These are phyloP conservation scores for Trametes villosa DNA, from an alignment of 768 basidiomycete species.

Conservation along the genomic window DNA sequence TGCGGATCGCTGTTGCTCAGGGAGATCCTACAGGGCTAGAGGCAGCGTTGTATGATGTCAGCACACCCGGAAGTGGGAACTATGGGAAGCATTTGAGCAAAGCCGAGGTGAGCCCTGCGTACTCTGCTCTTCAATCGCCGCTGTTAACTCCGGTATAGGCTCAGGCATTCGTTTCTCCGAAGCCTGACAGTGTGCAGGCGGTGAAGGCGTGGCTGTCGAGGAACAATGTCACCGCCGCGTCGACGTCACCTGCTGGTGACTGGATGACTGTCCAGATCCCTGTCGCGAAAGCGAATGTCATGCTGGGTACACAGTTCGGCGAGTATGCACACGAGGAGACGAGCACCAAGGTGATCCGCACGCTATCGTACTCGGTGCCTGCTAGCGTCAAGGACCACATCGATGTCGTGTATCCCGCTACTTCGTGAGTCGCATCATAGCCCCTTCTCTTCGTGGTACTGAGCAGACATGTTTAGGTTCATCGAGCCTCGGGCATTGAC, in stretches of 20 bases:
- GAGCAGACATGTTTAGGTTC: conserved; percentile 9
- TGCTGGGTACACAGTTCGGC: conserved; percentile 33
- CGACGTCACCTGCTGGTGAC: conserved; percentile 32
- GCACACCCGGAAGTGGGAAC: conserved; percentile 33
- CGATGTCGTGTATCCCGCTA: conserved; percentile 35
- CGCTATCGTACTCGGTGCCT: conserved; percentile 37
- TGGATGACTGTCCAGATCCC: conserved; percentile 30
- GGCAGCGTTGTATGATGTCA: conserved; percentile 37
- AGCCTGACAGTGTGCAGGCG: conserved; percentile 23
- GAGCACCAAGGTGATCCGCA: conserved; percentile 30
- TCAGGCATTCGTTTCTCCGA: conserved; percentile 41
- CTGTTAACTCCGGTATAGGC: conserved; percentile 41
- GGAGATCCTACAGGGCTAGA: conserved; percentile 38
- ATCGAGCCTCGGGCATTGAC: background rate
- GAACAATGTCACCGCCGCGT: conserved; percentile 28
- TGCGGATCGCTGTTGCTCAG: conserved; percentile 41
- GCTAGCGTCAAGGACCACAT: conserved; percentile 30
- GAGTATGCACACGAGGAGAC: conserved; percentile 30
- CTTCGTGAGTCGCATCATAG: conserved; percentile 4
- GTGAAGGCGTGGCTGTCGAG: conserved; percentile 33
- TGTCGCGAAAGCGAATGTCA: conserved; percentile 32
- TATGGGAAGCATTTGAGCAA: conserved; percentile 41
- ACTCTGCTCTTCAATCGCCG: background rate
- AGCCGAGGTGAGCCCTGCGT: conserved; percentile 31
- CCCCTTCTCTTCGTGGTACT: background rate